Conservation (phyloP, 495 filamentous ascomycete species). For the Zalerion maritima region DNA sequence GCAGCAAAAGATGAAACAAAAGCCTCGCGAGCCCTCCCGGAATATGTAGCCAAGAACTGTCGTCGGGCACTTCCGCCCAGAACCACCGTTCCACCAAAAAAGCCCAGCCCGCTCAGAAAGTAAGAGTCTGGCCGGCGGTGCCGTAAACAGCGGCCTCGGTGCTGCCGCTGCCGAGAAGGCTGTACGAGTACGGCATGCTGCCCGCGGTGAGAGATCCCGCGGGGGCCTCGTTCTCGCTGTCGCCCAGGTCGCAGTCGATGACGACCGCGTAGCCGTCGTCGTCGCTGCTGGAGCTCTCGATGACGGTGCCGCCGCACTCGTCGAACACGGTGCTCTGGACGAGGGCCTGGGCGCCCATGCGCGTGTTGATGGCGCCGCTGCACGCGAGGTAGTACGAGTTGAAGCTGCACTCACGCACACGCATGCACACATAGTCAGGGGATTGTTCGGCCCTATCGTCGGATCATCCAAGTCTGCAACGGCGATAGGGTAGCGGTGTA, state of each 20-base stretch:
- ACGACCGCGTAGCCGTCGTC: slow-evolving; percentile 33
- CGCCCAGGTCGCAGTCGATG: slow-evolving; percentile 41
- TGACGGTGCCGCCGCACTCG: slow-evolving; percentile 25
- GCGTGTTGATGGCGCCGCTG: slow-evolving; percentile 51
- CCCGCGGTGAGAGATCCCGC: slow-evolving; percentile 21
- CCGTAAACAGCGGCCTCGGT: slow-evolving; percentile 31
- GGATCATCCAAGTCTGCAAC: too few relatives aligned
- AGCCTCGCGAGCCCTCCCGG: too few relatives aligned
- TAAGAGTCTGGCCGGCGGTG: slow-evolving; percentile 40
- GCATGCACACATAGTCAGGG: neutral
- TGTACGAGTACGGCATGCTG: slow-evolving; percentile 37
- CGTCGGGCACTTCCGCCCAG: too few relatives aligned
- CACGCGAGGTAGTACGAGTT: slow-evolving; percentile 22
- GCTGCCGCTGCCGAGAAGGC: slow-evolving; percentile 24
- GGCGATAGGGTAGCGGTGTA: too few relatives aligned
- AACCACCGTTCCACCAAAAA: too few relatives aligned
- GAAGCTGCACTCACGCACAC: neutral
- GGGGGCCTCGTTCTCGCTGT: slow-evolving; percentile 20
- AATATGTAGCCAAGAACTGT: too few relatives aligned
- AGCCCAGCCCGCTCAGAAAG: slow-evolving; percentile 25
- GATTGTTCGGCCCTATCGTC: too few relatives aligned
- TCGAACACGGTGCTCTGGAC: slow-evolving; percentile 46
- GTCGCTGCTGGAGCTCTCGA: slow-evolving; percentile 43
- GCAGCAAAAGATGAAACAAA: too few relatives aligned
- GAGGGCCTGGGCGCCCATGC: slow-evolving; percentile 48